Conservation (phyloP, 2,329 filamentous ascomycete genomes). For the Penicillium sp. region DNA sequence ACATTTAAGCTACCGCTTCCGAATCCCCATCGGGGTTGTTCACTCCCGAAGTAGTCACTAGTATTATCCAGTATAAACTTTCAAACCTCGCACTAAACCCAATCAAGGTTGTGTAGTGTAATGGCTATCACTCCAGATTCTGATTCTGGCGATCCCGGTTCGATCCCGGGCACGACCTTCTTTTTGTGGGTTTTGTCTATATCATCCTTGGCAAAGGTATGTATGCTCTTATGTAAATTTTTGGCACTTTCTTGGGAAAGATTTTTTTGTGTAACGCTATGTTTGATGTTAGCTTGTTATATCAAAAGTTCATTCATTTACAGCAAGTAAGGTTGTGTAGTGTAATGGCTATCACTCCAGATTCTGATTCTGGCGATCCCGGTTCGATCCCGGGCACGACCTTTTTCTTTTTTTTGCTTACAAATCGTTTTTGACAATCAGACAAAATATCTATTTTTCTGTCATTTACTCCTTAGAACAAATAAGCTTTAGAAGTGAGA, state of each 20-base stretch:
- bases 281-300: rapidly evolving
- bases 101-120: neutral
- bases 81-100: too few species aligned
- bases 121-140: neutral
- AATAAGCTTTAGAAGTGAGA: too few species aligned
- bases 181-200: neutral
- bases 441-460: neutral
- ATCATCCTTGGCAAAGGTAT: too few species aligned
- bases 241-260: too few species aligned
- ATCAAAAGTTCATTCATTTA: rapidly evolving
- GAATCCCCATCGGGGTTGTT: too few species aligned
- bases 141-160: neutral
- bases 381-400: constrained; percentile 12
- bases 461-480: too few species aligned
- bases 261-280: too few species aligned
- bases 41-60: neutral
- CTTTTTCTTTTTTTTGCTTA: neutral
- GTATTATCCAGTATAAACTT: rapidly evolving
- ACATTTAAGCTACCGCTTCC: too few species aligned
- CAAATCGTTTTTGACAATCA: neutral
- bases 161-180: neutral
- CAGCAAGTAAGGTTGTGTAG: constrained; percentile 6
- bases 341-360: constrained; percentile 11
- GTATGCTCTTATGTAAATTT: too few species aligned
- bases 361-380: constrained; percentile 12